These are phyloP conservation scores for Cadophora luteo-olivacea DNA, from an alignment of 2,329 filamentous ascomycete genomes.

Conservation along the genomic window DNA sequence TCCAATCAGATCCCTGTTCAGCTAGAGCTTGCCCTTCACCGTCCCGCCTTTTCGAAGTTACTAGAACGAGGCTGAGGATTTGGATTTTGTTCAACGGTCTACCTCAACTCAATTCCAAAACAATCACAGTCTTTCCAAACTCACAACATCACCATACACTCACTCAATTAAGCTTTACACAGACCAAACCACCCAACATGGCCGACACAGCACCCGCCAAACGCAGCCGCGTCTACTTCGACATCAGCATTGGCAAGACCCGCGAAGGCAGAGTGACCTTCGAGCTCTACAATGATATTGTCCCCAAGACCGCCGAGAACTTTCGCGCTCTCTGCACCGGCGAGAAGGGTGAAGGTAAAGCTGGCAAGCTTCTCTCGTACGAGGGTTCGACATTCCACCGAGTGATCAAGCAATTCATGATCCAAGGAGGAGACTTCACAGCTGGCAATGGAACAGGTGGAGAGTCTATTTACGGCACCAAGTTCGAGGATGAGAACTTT, in stretches of 20 bases:
- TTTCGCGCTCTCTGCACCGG: conserved; percentile 94
- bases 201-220: conserved; percentile 41
- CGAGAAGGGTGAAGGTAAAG: conserved; percentile 85
- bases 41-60: conserved; percentile 16
- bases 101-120: not conserved
- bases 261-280: conserved; percentile 81
- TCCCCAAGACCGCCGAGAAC: conserved; percentile 96
- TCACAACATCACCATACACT: not conserved
- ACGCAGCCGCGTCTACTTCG: conserved; percentile 84
- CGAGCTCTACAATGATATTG: conserved; percentile 78
- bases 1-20: not conserved
- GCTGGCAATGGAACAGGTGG: conserved; percentile 92
- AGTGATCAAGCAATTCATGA: conserved; percentile 99
- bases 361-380: conserved; percentile 88
- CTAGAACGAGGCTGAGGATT: conserved; percentile 27
- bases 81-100: not conserved
- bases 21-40: not conserved
- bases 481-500: conserved; percentile 98
- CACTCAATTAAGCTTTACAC: not conserved
- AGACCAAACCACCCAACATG: conserved; percentile 44
- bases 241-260: conserved; percentile 81
- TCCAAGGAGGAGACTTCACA: conserved; percentile 97
- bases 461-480: conserved; percentile 96
- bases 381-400: conserved; percentile 94
- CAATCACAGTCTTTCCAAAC: not conserved